phyloP scores from a whole-genome alignment of 495 filamentous ascomycete genomes.

The Tuber indicum region DNA sequence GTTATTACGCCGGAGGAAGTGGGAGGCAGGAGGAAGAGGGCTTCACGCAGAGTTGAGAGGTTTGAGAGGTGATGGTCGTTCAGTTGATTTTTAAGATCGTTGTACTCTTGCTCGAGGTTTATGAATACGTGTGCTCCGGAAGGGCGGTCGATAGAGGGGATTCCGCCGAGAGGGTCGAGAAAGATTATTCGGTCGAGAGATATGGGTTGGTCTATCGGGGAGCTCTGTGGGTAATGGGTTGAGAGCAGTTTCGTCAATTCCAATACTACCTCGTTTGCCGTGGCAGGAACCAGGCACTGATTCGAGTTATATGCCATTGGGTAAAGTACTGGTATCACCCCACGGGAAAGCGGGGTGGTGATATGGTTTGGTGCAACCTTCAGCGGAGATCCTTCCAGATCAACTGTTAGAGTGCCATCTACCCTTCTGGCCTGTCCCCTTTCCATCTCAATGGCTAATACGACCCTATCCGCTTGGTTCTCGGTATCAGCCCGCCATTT shows the following conservation, averaged over 20 bases:
- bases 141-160: conserved; percentile 61
- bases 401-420: conserved; percentile 51
- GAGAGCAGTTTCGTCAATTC: conserved; percentile 64
- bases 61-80: conserved; percentile 57
- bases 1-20: conserved; percentile 82
- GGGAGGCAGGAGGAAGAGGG: conserved; percentile 71
- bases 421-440: conserved; percentile 61
- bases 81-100: conserved; percentile 59
- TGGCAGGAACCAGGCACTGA: conserved; percentile 51
- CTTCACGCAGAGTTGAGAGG: conserved; percentile 58
- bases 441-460: conserved; percentile 62
- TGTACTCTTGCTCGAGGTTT: conserved; percentile 88
- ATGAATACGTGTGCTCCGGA: conserved; percentile 79
- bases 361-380: conserved; percentile 57
- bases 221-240: conserved; percentile 39
- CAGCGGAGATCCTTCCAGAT: neutral
- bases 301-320: conserved; percentile 61
- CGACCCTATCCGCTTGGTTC: conserved; percentile 67
- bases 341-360: conserved; percentile 61
- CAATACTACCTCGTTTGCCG: conserved; percentile 62
- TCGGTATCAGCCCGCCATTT: conserved; percentile 48
- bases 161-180: conserved; percentile 80
- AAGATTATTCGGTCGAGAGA: conserved; percentile 81
- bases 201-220: conserved; percentile 37
- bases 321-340: conserved; percentile 71